Evolutionary conservation across 352 stramenopile genomes (phyloP).

Genomic region (Phytophthora pinifolia): DNA sequence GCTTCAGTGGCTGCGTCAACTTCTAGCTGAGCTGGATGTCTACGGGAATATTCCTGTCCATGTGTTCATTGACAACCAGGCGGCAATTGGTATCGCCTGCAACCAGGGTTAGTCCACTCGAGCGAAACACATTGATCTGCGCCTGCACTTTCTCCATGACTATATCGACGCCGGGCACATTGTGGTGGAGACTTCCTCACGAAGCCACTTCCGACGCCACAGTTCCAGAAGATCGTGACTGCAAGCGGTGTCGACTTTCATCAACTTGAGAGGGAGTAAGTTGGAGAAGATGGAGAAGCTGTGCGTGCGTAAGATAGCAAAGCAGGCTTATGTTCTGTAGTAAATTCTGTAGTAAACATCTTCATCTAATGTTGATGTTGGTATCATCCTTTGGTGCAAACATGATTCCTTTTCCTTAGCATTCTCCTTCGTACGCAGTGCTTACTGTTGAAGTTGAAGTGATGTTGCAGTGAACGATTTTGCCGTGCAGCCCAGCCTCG

Average conservation of each 20-base stretch:
- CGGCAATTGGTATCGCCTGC: not conserved
- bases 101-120: slow-evolving; percentile 2
- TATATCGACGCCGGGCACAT: not conserved
- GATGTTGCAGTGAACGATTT: too few species aligned
- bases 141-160: not conserved
- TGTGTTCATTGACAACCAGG: slow-evolving; percentile 4
- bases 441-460: too few species aligned
- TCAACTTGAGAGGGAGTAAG: slow-evolving; percentile 9
- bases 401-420: too few species aligned
- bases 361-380: too few species aligned
- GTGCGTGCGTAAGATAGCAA: too few species aligned
- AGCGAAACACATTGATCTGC: slow-evolving; percentile 6
- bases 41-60: not conserved
- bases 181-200: slow-evolving; percentile 1
- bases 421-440: too few species aligned
- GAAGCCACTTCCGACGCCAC: slow-evolving; percentile 1
- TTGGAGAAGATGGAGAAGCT: too few species aligned
- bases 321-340: too few species aligned
- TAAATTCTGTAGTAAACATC: too few species aligned
- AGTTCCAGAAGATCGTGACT: not conserved
- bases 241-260: not conserved
- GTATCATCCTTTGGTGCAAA: too few species aligned
- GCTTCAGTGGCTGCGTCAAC: slow-evolving; percentile 1
- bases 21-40: slow-evolving; percentile 10
- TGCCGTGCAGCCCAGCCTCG: too few species aligned